phyloP scores from a whole-genome alignment of 441 rosid species.

The Capsella rubella region DNA sequence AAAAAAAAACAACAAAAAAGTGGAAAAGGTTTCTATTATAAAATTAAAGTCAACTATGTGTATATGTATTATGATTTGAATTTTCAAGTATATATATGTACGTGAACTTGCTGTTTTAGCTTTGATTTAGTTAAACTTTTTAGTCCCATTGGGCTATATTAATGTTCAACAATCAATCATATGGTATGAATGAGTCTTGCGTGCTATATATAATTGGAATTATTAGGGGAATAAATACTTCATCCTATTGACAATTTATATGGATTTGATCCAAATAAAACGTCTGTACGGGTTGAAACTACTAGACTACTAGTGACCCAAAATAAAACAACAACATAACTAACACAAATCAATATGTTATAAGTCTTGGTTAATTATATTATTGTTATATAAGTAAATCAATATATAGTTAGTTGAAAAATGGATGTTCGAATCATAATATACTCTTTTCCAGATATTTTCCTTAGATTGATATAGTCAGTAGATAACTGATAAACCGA shows the following conservation, averaged over 20 bases:
- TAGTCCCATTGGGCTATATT: background rate
- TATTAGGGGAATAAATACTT: background rate
- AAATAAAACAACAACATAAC: too few species aligned
- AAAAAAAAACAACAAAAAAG: background rate
- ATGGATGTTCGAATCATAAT: too few species aligned
- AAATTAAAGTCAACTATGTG: slow-evolving; percentile 35
- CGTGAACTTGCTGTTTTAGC: slow-evolving; percentile 15
- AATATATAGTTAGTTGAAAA: background rate
- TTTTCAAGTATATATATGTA: background rate
- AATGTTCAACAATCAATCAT: slow-evolving; percentile 22
- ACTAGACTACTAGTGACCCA: too few species aligned
- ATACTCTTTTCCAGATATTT: too few species aligned
- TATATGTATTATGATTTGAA: slow-evolving; percentile 1
- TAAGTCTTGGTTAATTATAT: background rate
- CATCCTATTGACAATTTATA: background rate
- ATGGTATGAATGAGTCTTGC: slow-evolving; percentile 31
- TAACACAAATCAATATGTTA: too few species aligned
- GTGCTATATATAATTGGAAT: slow-evolving; percentile 32
- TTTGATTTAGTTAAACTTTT: background rate
- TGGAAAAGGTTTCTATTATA: slow-evolving; percentile 14
- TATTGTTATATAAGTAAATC: too few species aligned
- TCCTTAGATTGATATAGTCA: too few species aligned
- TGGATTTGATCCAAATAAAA: too few species aligned
- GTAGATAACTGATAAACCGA: too few species aligned
- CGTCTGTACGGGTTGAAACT: too few species aligned